phyloP scores from a whole-genome alignment of 2,329 filamentous ascomycete genomes.

The Orbilia brochopaga region DNA sequence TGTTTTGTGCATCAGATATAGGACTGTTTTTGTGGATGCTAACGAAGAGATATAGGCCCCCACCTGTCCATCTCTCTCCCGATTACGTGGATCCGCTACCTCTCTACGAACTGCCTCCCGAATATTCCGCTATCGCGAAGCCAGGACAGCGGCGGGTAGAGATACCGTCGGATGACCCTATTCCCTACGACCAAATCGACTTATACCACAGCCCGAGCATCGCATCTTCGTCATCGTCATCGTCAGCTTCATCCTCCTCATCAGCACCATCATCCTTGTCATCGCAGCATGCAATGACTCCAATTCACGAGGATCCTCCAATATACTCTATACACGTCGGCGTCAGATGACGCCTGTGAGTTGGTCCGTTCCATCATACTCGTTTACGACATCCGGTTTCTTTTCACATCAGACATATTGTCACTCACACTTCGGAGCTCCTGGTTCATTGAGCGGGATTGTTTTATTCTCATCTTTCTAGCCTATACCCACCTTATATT shows the following conservation, averaged over 20 bases:
- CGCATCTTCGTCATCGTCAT: conserved; percentile 43
- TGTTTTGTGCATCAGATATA: neutral
- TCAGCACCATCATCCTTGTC: conserved; percentile 14
- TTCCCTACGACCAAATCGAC: conserved; percentile 41
- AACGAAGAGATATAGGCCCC: conserved; percentile 25
- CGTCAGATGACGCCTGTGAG: conserved; percentile 14
- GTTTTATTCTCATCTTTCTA: neutral
- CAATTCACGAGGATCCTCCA: conserved; percentile 38
- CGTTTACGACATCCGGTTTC: no score
- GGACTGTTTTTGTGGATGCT: conserved; percentile 9
- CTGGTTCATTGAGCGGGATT: neutral
- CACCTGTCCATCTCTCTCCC: conserved; percentile 37
- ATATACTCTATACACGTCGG: conserved; percentile 41
- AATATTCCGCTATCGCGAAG: conserved; percentile 46
- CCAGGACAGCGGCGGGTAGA: conserved; percentile 28
- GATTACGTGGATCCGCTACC: conserved; percentile 45
- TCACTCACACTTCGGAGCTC: neutral
- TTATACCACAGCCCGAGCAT: conserved; percentile 26
- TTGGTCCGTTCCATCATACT: neutral
- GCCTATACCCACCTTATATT: neutral
- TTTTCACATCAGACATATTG: no score
- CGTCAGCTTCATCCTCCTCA: neutral
- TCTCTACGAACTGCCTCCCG: conserved; percentile 44
- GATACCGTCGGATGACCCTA: conserved; percentile 27
- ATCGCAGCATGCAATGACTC: conserved; percentile 11